A percentile compares a stretch with the other conserved stretches of the same genome.
Evolutionary conservation across 169 alveolate species (phyloP).

Genomic region (Babesia caballi): DNA sequence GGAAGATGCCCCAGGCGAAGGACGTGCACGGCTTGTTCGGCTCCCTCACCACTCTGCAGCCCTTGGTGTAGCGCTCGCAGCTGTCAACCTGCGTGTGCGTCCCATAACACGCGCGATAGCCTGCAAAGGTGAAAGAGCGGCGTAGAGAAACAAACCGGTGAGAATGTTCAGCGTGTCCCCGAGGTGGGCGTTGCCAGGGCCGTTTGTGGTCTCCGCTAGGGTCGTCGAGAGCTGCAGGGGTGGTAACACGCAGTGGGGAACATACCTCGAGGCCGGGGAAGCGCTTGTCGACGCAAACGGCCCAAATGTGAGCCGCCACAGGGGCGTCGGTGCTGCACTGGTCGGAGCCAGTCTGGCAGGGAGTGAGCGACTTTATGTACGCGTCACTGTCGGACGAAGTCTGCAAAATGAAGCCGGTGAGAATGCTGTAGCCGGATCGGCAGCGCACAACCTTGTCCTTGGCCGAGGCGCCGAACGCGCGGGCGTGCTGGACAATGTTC

Average conservation of each 20-base stretch:
- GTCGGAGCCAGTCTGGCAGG: conserved; percentile 49
- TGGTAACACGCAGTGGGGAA: not conserved
- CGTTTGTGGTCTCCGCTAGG: not conserved
- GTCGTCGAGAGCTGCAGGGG: conserved; percentile 2
- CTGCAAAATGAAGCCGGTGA: conserved; percentile 43
- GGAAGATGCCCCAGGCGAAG: conserved; percentile 17
- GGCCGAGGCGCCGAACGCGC: not conserved
- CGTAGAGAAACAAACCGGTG: conserved; percentile 20
- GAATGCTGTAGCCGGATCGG: conserved; percentile 25
- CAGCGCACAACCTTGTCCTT: conserved; percentile 22
- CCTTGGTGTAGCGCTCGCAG: conserved; percentile 7
- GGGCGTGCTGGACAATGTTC: not conserved
- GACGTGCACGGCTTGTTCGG: not conserved
- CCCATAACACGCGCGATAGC: not conserved
- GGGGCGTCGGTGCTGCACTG: not conserved
- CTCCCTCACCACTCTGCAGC: not conserved
- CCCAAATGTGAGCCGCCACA: conserved; percentile 11
- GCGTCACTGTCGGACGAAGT: not conserved
- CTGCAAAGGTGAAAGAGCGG: not conserved
- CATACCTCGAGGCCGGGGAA: conserved; percentile 51
- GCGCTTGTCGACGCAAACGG: conserved; percentile 53
- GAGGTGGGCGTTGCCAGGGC: not conserved
- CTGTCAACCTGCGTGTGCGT: not conserved
- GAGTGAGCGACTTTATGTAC: not conserved
- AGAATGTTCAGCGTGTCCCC: not conserved